Evolutionary conservation across 768 basidiomycete genomes (phyloP), one percentile per base, ranked within the genome.

Genomic region (Leccinum truebloodii): DNA sequence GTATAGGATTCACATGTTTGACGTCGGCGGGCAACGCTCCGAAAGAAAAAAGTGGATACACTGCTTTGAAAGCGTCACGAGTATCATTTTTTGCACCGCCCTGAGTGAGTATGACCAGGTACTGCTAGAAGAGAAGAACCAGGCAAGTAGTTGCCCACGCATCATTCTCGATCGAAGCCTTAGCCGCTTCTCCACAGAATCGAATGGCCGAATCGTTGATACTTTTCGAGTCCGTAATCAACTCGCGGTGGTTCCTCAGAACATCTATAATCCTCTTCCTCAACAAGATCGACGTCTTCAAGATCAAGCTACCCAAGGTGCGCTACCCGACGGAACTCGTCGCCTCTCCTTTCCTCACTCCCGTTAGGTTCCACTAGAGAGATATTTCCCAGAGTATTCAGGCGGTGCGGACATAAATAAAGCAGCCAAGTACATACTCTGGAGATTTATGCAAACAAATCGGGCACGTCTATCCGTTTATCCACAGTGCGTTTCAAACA

Each of bases 391-490:
- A 4, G 94, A 95, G 69, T 95, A 95, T 73, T 90, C 90, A 1
- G 92, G 92, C 34, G 93, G 93, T 4, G 74, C 87, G 4, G 92
- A 95, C 68, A 91, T 95, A 73, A 95, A 94, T 78, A 95, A 95
- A 73, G 94, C 93, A 2, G 93, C 94, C 0, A 94, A 95, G 67
- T 96, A 93, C 64, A 94, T 98, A 56, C 78, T 98, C 39, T 97
- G 94, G 95, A 79, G 90, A 68, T 98, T 96, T 67, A 95, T 94
- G 82, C 92, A 96, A 73, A 88, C 90, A 58, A 96, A 95, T 66
- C 77, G 90, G 22, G 91, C 91, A 57, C 74, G 87, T 55, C 75
- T 95, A 65, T 93, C 88, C 59, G 90, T 97, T 20, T 97, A 95
- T 73, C 94, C 94, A 3, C 94, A 97, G 91, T 91, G 63, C 37